These are phyloP conservation scores for Ascochyta pisi DNA, from an alignment of 2,329 filamentous ascomycete genomes.

Conservation along the genomic window DNA sequence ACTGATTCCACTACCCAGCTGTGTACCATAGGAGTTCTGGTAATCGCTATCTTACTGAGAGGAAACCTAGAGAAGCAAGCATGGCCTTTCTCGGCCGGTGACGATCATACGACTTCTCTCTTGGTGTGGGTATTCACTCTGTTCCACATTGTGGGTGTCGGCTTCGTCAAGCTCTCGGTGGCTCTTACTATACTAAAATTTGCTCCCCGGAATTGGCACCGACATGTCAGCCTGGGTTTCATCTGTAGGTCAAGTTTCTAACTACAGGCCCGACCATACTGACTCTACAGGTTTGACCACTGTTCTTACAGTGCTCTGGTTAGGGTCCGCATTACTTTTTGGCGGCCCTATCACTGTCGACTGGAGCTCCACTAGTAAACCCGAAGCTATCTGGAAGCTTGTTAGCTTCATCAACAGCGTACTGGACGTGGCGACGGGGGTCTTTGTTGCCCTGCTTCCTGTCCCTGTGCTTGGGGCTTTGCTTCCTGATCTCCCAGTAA, in stretches of 20 bases:
- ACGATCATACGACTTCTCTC: not conserved
- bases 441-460: not conserved
- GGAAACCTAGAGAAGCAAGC: not conserved
- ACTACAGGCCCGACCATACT: not conserved
- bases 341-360: conserved; percentile 54
- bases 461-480: not conserved
- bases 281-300: conserved; percentile 23
- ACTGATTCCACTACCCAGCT: conserved; percentile 13
- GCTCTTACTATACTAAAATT: conserved; percentile 55
- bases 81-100: not conserved
- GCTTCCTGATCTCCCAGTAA: not conserved
- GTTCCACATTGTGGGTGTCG: conserved; percentile 53
- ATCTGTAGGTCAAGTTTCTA: conserved; percentile 46
- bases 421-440: not conserved
- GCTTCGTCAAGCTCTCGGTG: conserved; percentile 57
- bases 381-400: not conserved
- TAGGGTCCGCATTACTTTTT: conserved; percentile 54
- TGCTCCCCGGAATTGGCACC: conserved; percentile 46
- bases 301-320: conserved; percentile 52
- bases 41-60: not conserved
- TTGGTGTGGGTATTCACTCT: conserved; percentile 45
- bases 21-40: conserved; percentile 22
- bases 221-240: conserved; percentile 48
- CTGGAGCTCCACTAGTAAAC: conserved; percentile 47
- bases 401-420: conserved; percentile 6